Base-by-base conservation (phyloP, 2,329 filamentous ascomycete genomes). In the Phyllosticta ampelicida region DNA sequence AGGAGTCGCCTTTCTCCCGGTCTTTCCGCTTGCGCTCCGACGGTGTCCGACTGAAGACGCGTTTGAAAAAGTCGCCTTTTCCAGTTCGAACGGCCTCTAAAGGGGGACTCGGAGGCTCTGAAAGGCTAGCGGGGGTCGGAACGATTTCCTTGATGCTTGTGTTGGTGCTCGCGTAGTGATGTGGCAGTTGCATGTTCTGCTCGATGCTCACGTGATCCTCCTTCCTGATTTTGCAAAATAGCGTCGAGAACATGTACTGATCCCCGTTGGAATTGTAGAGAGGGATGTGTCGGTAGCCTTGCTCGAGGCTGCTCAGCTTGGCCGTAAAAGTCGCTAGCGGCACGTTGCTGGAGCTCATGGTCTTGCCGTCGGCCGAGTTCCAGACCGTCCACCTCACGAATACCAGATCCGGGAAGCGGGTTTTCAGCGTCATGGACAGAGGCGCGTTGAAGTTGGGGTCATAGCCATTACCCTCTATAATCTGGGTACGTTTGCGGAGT, bases 361-460 rank as follows among this genome's bases (percentile, higher is more conserved):
- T 87, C 63, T 77, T 86, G 58, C 54, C 54, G 68, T 92, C 89
- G 60, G 83, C 79, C 1, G 90, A 91, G 64, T 94, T 87, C 80
- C 89, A 92, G 58, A 97, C 90, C 21, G 86, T 91, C 83, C 90
- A 96, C 51, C 90, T 87, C 55, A 99, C 85, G 71, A 97, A 97
- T 60, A 97, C 87, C 28, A 99, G 79, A 65, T 94, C 90, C 0
- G 92, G 91, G 68, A 92, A 91, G 68, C 95, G 95, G n/a, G 94
- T 97, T 53, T 90, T 90, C 21, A 96, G 79, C 58, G 84, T 86
- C 72, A 96, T 86, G 61, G 83, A 83, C 73, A 92, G 88, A 60
- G 82, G 81, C 64, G 89, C 84, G 65, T 91, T 84, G 72, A 95
- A 99, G 58, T 86, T 79, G 1, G 94, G 94, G 70, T 96, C 95